Conservation (phyloP, 768 basidiomycete genomes). For the Paxillus rubicundulus region DNA sequence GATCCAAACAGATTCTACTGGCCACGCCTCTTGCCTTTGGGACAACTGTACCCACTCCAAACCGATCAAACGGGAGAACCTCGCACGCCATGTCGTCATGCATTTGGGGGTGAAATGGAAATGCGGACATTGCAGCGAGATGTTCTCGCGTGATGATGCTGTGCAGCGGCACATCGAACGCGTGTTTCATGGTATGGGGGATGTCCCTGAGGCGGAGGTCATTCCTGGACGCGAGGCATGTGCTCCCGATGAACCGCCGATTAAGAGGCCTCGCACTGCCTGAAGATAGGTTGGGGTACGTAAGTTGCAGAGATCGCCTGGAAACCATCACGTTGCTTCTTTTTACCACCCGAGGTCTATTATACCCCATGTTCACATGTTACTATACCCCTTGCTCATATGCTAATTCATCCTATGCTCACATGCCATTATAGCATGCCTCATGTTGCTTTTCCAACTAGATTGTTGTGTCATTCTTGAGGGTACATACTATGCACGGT, state of each 20-base stretch:
- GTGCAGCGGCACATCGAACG: slow-evolving; percentile 32
- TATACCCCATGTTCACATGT: neutral
- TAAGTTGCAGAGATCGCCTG: too few species aligned
- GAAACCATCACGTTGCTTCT: neutral
- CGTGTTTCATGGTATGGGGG: slow-evolving; percentile 19
- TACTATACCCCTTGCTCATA: too few species aligned
- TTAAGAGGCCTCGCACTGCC: slow-evolving; percentile 2
- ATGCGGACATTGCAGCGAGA: slow-evolving; percentile 24
- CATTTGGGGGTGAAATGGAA: slow-evolving; percentile 31
- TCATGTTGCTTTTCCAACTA: too few species aligned
- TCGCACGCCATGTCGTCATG: slow-evolving; percentile 29
- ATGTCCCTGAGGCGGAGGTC: slow-evolving; percentile 24
- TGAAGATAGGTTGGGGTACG: neutral
- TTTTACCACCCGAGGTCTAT: too few species aligned
- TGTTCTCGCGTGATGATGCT: slow-evolving; percentile 33
- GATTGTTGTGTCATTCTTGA: too few species aligned
- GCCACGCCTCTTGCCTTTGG: slow-evolving; percentile 23
- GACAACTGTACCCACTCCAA: slow-evolving; percentile 19
- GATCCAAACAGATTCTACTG: slow-evolving; percentile 13
- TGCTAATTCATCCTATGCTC: too few species aligned
- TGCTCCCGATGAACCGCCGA: slow-evolving; percentile 7
- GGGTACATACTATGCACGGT: too few species aligned
- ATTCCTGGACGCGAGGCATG: slow-evolving; percentile 16
- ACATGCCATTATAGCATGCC: too few species aligned
- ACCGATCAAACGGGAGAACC: slow-evolving; percentile 32